These are phyloP conservation scores for Syzygium oleosum DNA, from an alignment of 345 rosid genomes.

Conservation along the genomic window DNA sequence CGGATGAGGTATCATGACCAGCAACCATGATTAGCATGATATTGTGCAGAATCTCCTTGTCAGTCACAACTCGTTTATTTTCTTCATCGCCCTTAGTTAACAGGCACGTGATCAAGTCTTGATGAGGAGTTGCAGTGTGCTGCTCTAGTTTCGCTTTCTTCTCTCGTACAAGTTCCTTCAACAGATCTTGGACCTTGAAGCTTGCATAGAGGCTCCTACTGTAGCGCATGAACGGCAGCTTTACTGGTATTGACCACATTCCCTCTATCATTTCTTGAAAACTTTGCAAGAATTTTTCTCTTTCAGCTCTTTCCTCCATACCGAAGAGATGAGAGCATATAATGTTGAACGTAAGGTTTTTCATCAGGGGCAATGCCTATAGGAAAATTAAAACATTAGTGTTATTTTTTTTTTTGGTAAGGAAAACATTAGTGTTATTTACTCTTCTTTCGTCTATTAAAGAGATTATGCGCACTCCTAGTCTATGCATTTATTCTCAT, in stretches of 20 bases:
- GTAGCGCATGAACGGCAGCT: conserved; percentile 44
- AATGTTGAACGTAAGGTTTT: conserved; percentile 39
- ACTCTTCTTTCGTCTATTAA: background rate
- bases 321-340: conserved; percentile 37
- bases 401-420: no score
- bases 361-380: no score
- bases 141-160: conserved; percentile 23
- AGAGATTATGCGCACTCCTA: background rate
- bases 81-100: conserved; percentile 14
- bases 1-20: no score
- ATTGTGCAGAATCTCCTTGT: conserved; percentile 30
- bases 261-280: conserved; percentile 33
- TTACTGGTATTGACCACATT: conserved; percentile 37
- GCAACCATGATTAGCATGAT: background rate
- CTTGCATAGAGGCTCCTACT: conserved; percentile 30
- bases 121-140: conserved; percentile 10
- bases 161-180: conserved; percentile 24
- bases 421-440: no score
- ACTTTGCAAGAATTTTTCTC: conserved; percentile 16
- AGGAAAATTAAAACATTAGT: no score
- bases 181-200: conserved; percentile 10
- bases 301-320: conserved; percentile 18
- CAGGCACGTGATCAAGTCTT: conserved; percentile 41
- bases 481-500: background rate
- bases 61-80: background rate